These are phyloP conservation scores for Fusarium pseudoanthophilum DNA, from an alignment of 2,329 filamentous ascomycete genomes.

Conservation along the genomic window DNA sequence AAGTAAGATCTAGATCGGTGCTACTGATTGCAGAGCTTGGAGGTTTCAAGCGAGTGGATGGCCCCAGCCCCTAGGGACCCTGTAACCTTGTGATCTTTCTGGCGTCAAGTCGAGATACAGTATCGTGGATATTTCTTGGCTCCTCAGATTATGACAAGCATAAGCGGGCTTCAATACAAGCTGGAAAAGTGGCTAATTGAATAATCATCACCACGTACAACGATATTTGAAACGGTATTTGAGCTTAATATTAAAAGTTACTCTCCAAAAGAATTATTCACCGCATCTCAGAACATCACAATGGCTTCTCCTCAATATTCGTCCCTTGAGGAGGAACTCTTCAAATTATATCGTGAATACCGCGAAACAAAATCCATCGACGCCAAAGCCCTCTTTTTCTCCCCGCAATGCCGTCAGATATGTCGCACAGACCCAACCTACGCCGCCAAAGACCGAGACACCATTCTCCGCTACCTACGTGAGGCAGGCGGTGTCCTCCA, in stretches of 20 bases:
- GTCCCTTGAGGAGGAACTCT: not conserved
- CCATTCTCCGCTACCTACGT: not conserved
- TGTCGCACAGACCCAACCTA: constrained; percentile 14
- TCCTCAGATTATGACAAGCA: no score
- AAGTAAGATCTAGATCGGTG: no score
- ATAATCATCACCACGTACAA: not conserved
- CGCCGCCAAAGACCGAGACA: not conserved
- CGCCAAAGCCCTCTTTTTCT: constrained; percentile 1
- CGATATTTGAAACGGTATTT: not conserved
- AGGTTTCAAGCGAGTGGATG: not conserved
- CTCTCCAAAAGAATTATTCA: not conserved
- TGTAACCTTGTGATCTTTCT: not conserved
- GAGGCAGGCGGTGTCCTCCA: constrained; percentile 1
- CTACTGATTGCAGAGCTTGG: not conserved
- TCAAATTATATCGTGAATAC: not conserved
- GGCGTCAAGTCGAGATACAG: not conserved
- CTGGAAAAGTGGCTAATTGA: not conserved
- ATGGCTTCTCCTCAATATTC: not conserved
- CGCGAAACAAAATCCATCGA: not conserved
- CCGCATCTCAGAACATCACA: rapidly evolving
- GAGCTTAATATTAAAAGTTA: not conserved
- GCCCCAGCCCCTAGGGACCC: no score
- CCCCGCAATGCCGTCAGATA: constrained; percentile 1
- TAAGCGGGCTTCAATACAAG: not conserved
- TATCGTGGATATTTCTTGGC: no score